Evolutionary conservation across 1,139 yeast species (phyloP).

Genomic region (Scheffersomyces quercinus): DNA sequence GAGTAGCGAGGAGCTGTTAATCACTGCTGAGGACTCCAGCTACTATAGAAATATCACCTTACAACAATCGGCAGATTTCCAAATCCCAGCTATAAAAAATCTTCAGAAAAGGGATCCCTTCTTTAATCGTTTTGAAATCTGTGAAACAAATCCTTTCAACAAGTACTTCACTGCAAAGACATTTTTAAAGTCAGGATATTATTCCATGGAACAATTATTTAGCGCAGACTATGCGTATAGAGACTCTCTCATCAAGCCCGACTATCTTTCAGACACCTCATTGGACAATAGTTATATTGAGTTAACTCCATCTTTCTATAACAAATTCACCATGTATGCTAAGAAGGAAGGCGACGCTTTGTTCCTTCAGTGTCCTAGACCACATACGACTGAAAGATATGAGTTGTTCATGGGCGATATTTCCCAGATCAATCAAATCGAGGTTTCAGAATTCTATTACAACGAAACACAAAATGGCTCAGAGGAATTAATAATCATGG

Average conservation of each 20-base stretch:
- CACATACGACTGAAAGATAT: slow-evolving; percentile 25
- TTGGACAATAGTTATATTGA: slow-evolving; percentile 34
- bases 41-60: slow-evolving; percentile 20
- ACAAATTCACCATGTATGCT: slow-evolving; percentile 28
- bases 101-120: slow-evolving; percentile 23
- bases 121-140: slow-evolving; percentile 21
- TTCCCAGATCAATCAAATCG: slow-evolving; percentile 20
- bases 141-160: slow-evolving; percentile 35
- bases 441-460: slow-evolving; percentile 23
- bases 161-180: slow-evolving; percentile 4
- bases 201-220: slow-evolving; percentile 40
- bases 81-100: slow-evolving; percentile 15
- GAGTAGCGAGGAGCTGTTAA: slow-evolving; percentile 5
- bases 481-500: slow-evolving; percentile 10
- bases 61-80: slow-evolving; percentile 12
- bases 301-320: slow-evolving; percentile 27
- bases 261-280: slow-evolving; percentile 20
- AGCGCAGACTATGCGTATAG: slow-evolving; percentile 37
- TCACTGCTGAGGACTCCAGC: slow-evolving; percentile 3
- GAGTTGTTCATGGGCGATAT: slow-evolving; percentile 39
- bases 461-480: slow-evolving; percentile 6
- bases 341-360: slow-evolving; percentile 7
- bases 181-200: slow-evolving; percentile 33
- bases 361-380: slow-evolving; percentile 25
- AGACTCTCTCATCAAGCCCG: slow-evolving; percentile 39